These are phyloP conservation scores for Elongisporangium prolatum DNA, from an alignment of 352 stramenopile genomes.

Conservation along the genomic window DNA sequence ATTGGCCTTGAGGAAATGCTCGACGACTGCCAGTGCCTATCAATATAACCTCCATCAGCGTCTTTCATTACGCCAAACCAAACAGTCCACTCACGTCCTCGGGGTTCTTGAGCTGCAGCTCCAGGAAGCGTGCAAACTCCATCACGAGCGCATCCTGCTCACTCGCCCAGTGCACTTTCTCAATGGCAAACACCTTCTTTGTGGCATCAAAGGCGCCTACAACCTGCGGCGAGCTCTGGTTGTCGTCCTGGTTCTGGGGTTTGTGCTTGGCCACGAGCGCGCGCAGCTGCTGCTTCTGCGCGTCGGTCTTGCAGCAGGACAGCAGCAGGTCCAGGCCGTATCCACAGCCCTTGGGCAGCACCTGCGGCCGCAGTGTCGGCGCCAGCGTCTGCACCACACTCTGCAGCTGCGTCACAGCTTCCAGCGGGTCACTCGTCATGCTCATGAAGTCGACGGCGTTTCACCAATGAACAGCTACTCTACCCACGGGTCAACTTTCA, in stretches of 20 bases:
- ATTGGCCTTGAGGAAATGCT: constrained; percentile 56
- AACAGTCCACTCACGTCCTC: constrained; percentile 17
- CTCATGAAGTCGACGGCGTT: constrained; percentile 15
- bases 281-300: constrained; percentile 51
- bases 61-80: not conserved
- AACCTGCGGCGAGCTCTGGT: constrained; percentile 36
- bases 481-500: not conserved
- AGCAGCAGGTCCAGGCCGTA: constrained; percentile 68
- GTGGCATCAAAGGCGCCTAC: constrained; percentile 55
- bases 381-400: constrained; percentile 43
- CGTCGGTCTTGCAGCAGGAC: constrained; percentile 51
- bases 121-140: constrained; percentile 68
- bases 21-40: constrained; percentile 32
- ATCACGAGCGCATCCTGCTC: constrained; percentile 56
- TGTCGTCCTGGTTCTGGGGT: constrained; percentile 14
- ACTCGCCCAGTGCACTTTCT: constrained; percentile 63
- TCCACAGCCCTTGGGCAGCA: constrained; percentile 50
- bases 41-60: constrained; percentile 3
- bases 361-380: constrained; percentile 50
- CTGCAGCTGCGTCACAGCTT: constrained; percentile 65
- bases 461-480: not conserved
- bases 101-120: constrained; percentile 61
- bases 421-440: constrained; percentile 34
- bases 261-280: constrained; percentile 35
- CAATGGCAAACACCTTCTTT: constrained; percentile 52